Evolutionary conservation across 768 basidiomycete genomes (phyloP).

Genomic region (Mycena rebaudengoi): DNA sequence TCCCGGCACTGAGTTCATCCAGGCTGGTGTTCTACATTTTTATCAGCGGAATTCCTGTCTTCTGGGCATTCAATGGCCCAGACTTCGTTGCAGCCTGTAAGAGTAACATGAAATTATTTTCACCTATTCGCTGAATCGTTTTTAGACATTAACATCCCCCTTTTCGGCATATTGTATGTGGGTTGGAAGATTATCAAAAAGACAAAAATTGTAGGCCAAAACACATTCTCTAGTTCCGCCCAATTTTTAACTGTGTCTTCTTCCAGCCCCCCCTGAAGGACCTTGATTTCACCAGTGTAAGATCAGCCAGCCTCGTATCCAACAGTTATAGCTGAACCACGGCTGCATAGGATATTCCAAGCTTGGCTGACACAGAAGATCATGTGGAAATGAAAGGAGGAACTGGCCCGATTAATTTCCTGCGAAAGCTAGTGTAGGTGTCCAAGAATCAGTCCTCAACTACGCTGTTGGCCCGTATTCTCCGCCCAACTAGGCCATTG

Average conservation of each 20-base stretch:
- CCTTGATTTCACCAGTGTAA: not conserved
- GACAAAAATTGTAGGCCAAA: conserved; percentile 13
- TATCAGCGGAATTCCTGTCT: not conserved
- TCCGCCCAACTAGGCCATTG: too few relatives aligned
- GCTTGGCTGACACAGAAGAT: not conserved
- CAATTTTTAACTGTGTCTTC: not conserved
- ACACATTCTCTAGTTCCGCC: not conserved
- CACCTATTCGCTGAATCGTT: conserved; percentile 36
- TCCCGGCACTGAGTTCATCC: not conserved
- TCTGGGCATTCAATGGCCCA: not conserved
- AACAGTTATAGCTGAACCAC: not conserved
- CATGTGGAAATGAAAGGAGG: not conserved
- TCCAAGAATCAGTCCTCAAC: too few relatives aligned
- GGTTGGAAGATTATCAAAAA: conserved; percentile 14
- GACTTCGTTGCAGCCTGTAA: not conserved
- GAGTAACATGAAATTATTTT: conserved; percentile 44
- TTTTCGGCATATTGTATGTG: conserved; percentile 6
- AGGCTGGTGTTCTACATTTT: not conserved
- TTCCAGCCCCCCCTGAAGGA: not conserved
- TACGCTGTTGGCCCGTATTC: too few relatives aligned
- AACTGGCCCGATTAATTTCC: too few relatives aligned
- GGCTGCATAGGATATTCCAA: not conserved
- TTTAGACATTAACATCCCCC: conserved; percentile 17
- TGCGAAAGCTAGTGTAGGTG: too few relatives aligned
- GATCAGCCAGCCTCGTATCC: too few relatives aligned